A percentile compares a stretch with the other conserved stretches of the same genome.
These are phyloP conservation scores for Populus deltoides DNA, from an alignment of 345 rosid species.

Conservation along the genomic window DNA sequence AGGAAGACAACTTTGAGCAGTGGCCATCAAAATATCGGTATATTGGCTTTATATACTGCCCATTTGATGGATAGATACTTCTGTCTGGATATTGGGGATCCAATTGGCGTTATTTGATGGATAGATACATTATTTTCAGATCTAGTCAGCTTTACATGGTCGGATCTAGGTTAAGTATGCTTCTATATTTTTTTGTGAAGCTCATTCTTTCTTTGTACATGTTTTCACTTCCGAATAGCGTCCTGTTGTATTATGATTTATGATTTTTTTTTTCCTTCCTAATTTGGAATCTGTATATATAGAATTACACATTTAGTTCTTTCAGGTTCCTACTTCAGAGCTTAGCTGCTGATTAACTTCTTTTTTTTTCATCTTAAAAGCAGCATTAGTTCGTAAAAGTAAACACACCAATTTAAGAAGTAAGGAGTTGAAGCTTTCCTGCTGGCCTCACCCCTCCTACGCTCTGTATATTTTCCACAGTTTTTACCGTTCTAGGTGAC, in stretches of 20 bases:
- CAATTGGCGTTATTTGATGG: neutral
- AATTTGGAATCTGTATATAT: constrained; percentile 18
- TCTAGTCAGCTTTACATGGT: neutral
- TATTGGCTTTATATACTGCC: neutral
- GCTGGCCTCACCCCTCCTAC: no score
- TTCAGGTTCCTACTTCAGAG: no score
- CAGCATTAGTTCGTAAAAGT: no score
- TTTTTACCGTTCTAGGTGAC: no score
- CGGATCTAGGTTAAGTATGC: constrained; percentile 18
- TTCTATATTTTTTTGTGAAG: constrained; percentile 21
- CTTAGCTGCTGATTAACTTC: no score
- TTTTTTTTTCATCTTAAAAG: no score
- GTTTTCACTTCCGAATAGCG: neutral
- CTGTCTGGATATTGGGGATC: neutral
- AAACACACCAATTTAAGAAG: no score
- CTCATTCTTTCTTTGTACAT: constrained; percentile 21
- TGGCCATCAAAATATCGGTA: neutral
- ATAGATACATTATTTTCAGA: constrained; percentile 4
- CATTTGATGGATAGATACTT: constrained; percentile 3
- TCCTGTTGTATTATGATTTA: constrained; percentile 15
- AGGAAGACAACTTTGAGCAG: neutral
- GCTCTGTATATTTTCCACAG: no score
- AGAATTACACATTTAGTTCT: neutral
- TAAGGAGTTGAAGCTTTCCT: no score
- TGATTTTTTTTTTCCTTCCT: neutral